Base-by-base conservation (phyloP, 2,329 filamentous ascomycete species). In the Scopulariopsis brevicaulis region DNA sequence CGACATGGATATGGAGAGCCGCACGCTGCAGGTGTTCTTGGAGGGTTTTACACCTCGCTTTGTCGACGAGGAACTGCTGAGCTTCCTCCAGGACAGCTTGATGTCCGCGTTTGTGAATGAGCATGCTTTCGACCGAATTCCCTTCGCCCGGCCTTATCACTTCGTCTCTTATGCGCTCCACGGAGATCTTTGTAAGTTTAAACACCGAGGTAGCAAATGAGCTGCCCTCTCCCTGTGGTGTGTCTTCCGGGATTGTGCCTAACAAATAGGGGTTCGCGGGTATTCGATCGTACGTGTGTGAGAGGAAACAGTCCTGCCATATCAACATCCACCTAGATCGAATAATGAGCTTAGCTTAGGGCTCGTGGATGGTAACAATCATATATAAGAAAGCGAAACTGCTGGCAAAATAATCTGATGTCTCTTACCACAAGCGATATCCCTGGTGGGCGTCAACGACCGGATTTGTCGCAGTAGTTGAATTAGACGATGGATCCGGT, bases 241-340 rank as follows among this genome's bases (percentile, higher is more conserved):
- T 37, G 4, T 57, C 55, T 1, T 25, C 55, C 8, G 55, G 55
- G 14, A 57, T 53, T 4, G 12, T 40, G n/a, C 46, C 48, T n/a
- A 35, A 28, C 11, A 48, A 2, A 32, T 57, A 53, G 20, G 48
- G 50, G 55, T 37, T 53, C 15, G 46, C 28, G 20, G 34, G 48
- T 10, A 48, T 46, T 6, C 55, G 28, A 28, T 57, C 55, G 48
- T 57, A 57, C 7, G 55, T 57, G n/a, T 40, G n/a, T 1, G 46
- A 25, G 11, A 57, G 22, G 55, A 57, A 57, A n/a, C 28, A 52
- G n/a, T 57, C 55, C 24, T 57, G 55, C 55, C 48, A 53, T 11
- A 57, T 24, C 12, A 57, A 28, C 46, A 57, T 57, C 55, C 55
- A 57, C 55, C 55, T 57, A 20, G 8, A 8, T n/a, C 12, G 28